A percentile compares a stretch with the other conserved stretches of the same genome.
Evolutionary conservation across 1,284 basidiomycete genomes (phyloP).

Genomic region (Nidula niveotomentosa): DNA sequence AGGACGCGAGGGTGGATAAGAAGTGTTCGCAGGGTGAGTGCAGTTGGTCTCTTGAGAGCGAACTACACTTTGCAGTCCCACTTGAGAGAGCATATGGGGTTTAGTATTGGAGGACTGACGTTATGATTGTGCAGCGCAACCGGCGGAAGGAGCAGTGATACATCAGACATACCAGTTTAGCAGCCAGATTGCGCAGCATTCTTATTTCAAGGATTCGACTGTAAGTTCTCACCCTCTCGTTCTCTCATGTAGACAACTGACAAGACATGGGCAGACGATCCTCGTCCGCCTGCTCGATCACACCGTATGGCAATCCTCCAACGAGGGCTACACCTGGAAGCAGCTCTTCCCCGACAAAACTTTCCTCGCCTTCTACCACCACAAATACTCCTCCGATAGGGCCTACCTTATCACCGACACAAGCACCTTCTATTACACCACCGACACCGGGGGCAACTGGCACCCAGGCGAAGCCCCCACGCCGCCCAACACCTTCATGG

Average conservation of each 20-base stretch:
- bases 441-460: slow-evolving; percentile 82
- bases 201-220: slow-evolving; percentile 81
- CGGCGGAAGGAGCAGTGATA: slow-evolving; percentile 69
- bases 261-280: slow-evolving; percentile 56
- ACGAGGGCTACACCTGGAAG: slow-evolving; percentile 93
- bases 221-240: slow-evolving; percentile 33
- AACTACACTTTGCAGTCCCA: too few species aligned
- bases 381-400: slow-evolving; percentile 76
- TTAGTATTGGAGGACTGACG: background rate
- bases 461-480: slow-evolving; percentile 56
- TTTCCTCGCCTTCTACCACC: slow-evolving; percentile 87
- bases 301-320: slow-evolving; percentile 89
- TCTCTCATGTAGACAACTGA: slow-evolving; percentile 11
- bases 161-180: slow-evolving; percentile 73
- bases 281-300: slow-evolving; percentile 80
- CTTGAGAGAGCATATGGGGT: slow-evolving; percentile 1
- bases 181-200: slow-evolving; percentile 69
- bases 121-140: slow-evolving; percentile 51
- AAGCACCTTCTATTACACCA: slow-evolving; percentile 76
- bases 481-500: slow-evolving; percentile 79
- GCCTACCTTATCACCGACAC: slow-evolving; percentile 87
- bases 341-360: slow-evolving; percentile 58
- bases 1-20: slow-evolving; percentile 75
- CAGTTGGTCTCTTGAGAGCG: too few species aligned
- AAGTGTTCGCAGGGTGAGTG: slow-evolving; percentile 67